Percentiles rank a stretch among this genome's conserved stretches.
These are phyloP conservation scores for Margaritispora aquatica DNA, from an alignment of 495 filamentous ascomycete genomes.

Conservation along the genomic window DNA sequence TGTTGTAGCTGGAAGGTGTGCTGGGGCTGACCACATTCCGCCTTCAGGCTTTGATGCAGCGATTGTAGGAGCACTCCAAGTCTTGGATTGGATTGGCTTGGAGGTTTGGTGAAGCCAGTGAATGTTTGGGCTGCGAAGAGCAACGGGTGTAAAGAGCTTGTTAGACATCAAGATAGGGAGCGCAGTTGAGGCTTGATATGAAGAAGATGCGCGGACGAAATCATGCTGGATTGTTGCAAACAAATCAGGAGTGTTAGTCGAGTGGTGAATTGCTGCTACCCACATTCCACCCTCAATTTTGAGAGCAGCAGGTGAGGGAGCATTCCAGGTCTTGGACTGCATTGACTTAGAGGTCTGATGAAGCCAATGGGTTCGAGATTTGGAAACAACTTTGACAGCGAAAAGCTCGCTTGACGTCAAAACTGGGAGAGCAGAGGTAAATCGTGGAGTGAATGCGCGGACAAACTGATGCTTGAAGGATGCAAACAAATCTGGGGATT, in stretches of 20 bases:
- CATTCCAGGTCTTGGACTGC: not conserved
- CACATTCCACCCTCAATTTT: not conserved
- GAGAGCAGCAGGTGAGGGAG: not conserved
- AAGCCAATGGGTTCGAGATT: conserved; percentile 2
- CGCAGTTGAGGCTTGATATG: not conserved
- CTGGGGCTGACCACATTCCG: not conserved
- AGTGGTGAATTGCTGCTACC: not conserved
- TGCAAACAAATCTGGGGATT: conserved; percentile 10
- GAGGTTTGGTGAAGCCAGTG: conserved; percentile 8
- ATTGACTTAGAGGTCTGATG: not conserved
- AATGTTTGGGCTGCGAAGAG: not conserved
- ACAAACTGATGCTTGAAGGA: conserved; percentile 1
- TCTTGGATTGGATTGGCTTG: not conserved
- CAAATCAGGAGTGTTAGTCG: not conserved
- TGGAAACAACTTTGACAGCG: not conserved
- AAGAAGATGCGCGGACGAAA: not conserved
- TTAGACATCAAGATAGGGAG: conserved; percentile 2
- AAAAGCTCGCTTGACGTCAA: conserved; percentile 16
- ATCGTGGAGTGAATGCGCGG: not conserved
- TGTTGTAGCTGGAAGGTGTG: not conserved
- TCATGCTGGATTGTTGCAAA: not conserved
- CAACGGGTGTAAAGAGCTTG: conserved; percentile 5
- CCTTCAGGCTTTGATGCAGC: not conserved
- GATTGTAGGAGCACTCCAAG: not conserved
- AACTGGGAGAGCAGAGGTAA: not conserved